These are phyloP conservation scores for Tricholoma hemisulphureum DNA, from an alignment of 768 basidiomycete species.

Conservation along the genomic window DNA sequence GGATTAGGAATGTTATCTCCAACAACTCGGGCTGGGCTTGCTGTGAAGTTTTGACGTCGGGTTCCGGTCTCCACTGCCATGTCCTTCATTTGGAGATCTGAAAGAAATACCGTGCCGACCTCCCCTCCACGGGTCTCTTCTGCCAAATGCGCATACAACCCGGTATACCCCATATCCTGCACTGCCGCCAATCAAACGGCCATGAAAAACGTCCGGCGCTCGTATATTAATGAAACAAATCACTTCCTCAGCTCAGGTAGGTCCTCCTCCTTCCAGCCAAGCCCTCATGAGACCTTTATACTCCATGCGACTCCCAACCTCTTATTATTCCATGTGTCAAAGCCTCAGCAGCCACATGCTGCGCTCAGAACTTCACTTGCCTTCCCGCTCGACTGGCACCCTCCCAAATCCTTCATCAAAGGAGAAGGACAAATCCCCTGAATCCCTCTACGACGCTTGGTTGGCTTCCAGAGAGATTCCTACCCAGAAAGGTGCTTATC, in stretches of 20 bases:
- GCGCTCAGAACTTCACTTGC: slow-evolving; percentile 35
- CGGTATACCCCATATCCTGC: slow-evolving; percentile 40
- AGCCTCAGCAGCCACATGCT: slow-evolving; percentile 35
- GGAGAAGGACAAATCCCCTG: slow-evolving; percentile 17
- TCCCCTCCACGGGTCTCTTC: slow-evolving; percentile 39
- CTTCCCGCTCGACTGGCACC: slow-evolving; percentile 25
- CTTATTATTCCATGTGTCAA: slow-evolving; percentile 39
- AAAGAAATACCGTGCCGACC: slow-evolving; percentile 25
- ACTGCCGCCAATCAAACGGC: slow-evolving; percentile 45
- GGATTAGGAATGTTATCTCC: slow-evolving; percentile 2
- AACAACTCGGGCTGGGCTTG: slow-evolving; percentile 4
- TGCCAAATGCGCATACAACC: slow-evolving; percentile 45
- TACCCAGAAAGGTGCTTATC: slow-evolving; percentile 41
- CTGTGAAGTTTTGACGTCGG: slow-evolving; percentile 16
- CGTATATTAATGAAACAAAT: slow-evolving; percentile 41
- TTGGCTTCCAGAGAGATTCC: slow-evolving; percentile 54
- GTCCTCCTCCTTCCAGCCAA: slow-evolving; percentile 21
- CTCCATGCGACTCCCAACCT: slow-evolving; percentile 32
- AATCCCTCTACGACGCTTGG: slow-evolving; percentile 53
- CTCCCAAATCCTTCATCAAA: slow-evolving; percentile 18
- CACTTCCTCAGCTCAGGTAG: slow-evolving; percentile 12
- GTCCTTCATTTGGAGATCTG: slow-evolving; percentile 36
- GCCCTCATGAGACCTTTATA: slow-evolving; percentile 19
- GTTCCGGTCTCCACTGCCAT: slow-evolving; percentile 8
- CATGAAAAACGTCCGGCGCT: slow-evolving; percentile 46